Evolutionary conservation across 108 stramenopile genomes (phyloP).

Genomic region (Mediolabrus comicus): DNA sequence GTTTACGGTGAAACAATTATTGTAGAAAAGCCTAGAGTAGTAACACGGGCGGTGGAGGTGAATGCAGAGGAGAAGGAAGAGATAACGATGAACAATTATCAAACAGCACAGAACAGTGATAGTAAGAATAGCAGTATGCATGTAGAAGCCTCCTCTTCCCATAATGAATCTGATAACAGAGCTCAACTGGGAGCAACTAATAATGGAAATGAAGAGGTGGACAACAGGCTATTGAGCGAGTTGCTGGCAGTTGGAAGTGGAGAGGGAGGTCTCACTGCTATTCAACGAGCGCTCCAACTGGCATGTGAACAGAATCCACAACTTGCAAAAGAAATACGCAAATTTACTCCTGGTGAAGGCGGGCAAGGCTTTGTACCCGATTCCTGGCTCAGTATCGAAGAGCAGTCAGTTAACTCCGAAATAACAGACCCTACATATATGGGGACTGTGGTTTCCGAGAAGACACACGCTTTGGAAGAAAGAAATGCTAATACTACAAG

Average conservation of each 20-base stretch:
- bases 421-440: neutral
- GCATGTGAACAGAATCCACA: neutral
- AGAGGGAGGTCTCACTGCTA: neutral
- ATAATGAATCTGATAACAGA: neutral
- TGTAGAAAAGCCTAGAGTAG: neutral
- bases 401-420: neutral
- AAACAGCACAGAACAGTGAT: neutral
- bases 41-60: neutral
- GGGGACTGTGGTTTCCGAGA: too few species aligned
- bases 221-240: too few species aligned
- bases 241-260: neutral
- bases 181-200: neutral
- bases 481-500: too few species aligned
- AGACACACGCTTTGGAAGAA: too few species aligned
- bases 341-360: neutral
- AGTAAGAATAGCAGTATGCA: neutral
- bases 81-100: neutral
- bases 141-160: neutral
- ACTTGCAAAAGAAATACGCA: neutral
- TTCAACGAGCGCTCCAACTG: neutral
- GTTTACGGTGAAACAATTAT: neutral
- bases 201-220: neutral
- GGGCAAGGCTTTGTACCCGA: neutral
- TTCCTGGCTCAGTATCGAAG: neutral
- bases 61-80: neutral